These are phyloP conservation scores for Bipolaris sorokiniana DNA, from an alignment of 2,329 filamentous ascomycete species.

Conservation along the genomic window DNA sequence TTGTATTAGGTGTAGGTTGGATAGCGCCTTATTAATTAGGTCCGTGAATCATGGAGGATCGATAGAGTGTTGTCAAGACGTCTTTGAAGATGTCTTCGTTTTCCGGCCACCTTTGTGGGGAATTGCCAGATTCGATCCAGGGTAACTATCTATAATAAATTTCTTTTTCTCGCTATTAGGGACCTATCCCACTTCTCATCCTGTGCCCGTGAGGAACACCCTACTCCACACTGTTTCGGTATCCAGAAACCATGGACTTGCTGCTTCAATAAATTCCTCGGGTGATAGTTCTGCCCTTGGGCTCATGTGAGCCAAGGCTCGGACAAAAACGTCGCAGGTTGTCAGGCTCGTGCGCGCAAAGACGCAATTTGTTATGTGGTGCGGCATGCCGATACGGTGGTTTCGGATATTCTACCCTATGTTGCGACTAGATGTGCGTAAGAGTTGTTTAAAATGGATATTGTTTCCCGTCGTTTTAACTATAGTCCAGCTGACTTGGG, in stretches of 20 bases:
- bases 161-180: not conserved
- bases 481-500: not conserved
- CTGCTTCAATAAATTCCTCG: constrained; percentile 37
- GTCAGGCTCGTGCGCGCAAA: constrained; percentile 43
- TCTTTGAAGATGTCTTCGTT: not conserved
- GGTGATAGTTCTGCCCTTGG: constrained; percentile 29
- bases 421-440: not conserved
- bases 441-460: not conserved
- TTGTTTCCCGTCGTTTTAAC: not conserved
- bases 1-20: constrained; percentile 41
- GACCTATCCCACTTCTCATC: constrained; percentile 50
- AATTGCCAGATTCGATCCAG: not conserved
- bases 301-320: constrained; percentile 37
- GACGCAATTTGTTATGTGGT: constrained; percentile 33
- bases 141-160: not conserved
- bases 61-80: not conserved
- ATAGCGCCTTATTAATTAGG: not conserved
- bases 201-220: constrained; percentile 45
- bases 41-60: not conserved
- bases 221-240: constrained; percentile 44
- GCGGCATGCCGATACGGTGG: constrained; percentile 29
- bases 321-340: constrained; percentile 44
- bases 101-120: too few relatives aligned
- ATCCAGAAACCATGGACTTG: constrained; percentile 45
- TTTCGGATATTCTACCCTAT: not conserved